phyloP scores from a whole-genome alignment of 2,329 filamentous ascomycete genomes.

The Setomelanomma holmii region DNA sequence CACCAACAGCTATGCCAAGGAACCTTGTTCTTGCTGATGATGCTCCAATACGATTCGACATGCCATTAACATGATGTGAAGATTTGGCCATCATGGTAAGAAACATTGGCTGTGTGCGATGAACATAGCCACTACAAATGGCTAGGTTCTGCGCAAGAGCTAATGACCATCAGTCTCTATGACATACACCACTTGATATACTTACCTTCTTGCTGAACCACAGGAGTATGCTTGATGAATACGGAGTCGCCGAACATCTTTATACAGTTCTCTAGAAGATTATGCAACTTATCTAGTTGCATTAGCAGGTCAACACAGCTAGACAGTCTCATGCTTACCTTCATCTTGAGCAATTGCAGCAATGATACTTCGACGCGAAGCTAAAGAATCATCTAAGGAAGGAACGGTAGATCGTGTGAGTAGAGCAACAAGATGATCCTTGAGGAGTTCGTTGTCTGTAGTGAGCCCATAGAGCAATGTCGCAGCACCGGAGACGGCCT shows the following conservation, averaged over 20 bases:
- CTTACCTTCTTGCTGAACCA: conserved; percentile 86
- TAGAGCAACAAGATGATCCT: conserved; percentile 37
- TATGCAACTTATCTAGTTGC: conserved; percentile 56
- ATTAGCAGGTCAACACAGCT: no score
- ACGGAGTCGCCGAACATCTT: conserved; percentile 82
- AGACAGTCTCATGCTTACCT: no score
- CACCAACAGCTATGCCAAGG: conserved; percentile 87
- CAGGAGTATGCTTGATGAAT: conserved; percentile 83
- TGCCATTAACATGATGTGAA: conserved; percentile 73
- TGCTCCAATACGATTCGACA: conserved; percentile 84
- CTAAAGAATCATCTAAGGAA: conserved; percentile 36
- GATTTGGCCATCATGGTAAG: conserved; percentile 75
- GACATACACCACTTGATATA: no score
- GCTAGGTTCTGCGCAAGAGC: conserved; percentile 82
- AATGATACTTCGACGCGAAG: conserved; percentile 48
- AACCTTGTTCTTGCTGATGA: conserved; percentile 79
- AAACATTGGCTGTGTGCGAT: conserved; percentile 69
- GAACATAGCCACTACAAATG: conserved; percentile 77
- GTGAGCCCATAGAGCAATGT: conserved; percentile 30
- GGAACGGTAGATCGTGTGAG: conserved; percentile 51
- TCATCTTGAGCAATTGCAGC: conserved; percentile 48
- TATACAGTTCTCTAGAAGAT: conserved; percentile 71
- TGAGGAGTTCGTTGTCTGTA: conserved; percentile 35
- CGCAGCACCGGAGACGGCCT: conserved; percentile 32
- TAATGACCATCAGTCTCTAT: conserved; percentile 52